Percentiles rank a stretch among this genome's conserved stretches.
Evolutionary conservation across 495 filamentous ascomycete genomes (phyloP).

Genomic region (Xylaria grammica): DNA sequence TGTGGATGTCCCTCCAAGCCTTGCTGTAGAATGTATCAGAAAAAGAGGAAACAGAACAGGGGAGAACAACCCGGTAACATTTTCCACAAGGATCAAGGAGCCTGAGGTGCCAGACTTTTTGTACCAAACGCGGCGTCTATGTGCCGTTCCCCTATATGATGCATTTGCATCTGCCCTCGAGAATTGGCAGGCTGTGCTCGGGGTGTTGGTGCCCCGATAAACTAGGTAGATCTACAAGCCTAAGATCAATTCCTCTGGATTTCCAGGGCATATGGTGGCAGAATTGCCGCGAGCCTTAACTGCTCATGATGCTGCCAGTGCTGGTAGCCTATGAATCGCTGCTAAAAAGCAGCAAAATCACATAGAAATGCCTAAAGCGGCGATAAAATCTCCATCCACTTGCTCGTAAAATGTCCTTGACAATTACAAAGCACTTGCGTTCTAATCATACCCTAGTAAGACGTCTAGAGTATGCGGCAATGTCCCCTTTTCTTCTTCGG

Average conservation of each 20-base stretch:
- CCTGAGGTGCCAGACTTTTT: conserved; percentile 21
- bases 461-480: conserved; percentile 57
- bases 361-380: conserved; percentile 18
- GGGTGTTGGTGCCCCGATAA: conserved; percentile 23
- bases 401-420: conserved; percentile 1
- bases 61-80: conserved; percentile 6
- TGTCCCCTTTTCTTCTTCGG: conserved; percentile 64
- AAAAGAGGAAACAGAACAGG: conserved; percentile 44
- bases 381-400: conserved; percentile 5
- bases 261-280: conserved; percentile 25
- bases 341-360: conserved; percentile 15
- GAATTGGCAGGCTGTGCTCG: conserved; percentile 27
- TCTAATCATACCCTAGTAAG: conserved; percentile 7
- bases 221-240: conserved; percentile 28
- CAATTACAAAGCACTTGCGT: conserved; percentile 9
- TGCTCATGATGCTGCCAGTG: conserved; percentile 18
- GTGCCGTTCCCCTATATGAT: conserved; percentile 20
- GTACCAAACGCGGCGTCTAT: conserved; percentile 18
- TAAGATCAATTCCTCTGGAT: conserved; percentile 25
- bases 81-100: conserved; percentile 9
- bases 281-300: not conserved
- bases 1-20: conserved; percentile 42
- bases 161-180: conserved; percentile 25
- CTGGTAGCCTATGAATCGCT: conserved; percentile 4
- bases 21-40: conserved; percentile 42